A percentile compares a stretch with the other conserved stretches of the same genome.
Conservation (phyloP, 1,139 yeast species). For the Debaryomyces singareniensis region DNA sequence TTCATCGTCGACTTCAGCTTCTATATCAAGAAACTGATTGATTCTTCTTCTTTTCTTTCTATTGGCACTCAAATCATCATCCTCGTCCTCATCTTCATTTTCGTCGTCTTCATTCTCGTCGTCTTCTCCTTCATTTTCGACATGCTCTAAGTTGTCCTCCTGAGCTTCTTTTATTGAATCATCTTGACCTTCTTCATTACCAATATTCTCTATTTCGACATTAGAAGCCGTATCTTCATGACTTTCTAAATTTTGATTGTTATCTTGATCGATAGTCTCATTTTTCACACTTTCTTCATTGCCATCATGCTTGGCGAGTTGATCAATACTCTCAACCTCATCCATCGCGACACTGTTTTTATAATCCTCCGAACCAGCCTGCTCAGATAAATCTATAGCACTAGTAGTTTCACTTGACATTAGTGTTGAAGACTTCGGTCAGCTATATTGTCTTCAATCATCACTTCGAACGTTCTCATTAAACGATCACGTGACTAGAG, state of each 20-base stretch:
- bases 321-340: slow-evolving; percentile 15
- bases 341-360: slow-evolving; percentile 5
- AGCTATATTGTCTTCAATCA: too few relatives aligned
- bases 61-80: slow-evolving; percentile 49
- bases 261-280: slow-evolving; percentile 4
- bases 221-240: slow-evolving; percentile 1
- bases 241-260: slow-evolving; percentile 3
- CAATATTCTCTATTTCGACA: slow-evolving; percentile 4
- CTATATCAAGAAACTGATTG: slow-evolving; percentile 94
- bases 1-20: slow-evolving; percentile 98
- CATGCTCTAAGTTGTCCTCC: slow-evolving; percentile 7
- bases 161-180: slow-evolving; percentile 6
- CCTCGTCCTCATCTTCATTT: slow-evolving; percentile 19
- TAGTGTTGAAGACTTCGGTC: too few relatives aligned
- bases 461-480: too few relatives aligned
- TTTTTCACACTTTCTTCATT: slow-evolving; percentile 27
- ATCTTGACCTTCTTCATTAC: slow-evolving; percentile 1
- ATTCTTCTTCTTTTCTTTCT: slow-evolving; percentile 65
- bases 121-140: slow-evolving; percentile 6
- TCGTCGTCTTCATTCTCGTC: slow-evolving; percentile 7
- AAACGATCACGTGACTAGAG: too few relatives aligned
- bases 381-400: slow-evolving; percentile 2
- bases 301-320: slow-evolving; percentile 41
- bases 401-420: too few relatives aligned
- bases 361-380: slow-evolving; percentile 13